Percentiles rank a stretch among this genome's conserved stretches.
Conservation (phyloP, 2,329 filamentous ascomycete genomes). For the Diaporthe vexans region DNA sequence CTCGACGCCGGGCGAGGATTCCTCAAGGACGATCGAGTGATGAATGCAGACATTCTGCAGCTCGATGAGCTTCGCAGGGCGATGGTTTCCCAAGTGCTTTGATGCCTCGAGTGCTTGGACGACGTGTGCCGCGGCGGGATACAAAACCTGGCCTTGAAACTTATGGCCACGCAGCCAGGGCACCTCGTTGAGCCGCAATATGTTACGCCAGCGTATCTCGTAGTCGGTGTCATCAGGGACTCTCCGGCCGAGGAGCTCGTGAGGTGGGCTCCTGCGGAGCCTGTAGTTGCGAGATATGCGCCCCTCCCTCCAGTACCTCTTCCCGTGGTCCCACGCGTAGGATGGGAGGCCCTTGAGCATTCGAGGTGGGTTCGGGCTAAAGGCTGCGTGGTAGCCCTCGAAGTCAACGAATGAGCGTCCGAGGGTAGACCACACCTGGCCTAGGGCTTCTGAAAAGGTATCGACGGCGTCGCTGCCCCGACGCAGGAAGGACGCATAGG, state of each 20-base stretch:
- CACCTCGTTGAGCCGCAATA: conserved; percentile 46
- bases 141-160: conserved; percentile 53
- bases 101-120: conserved; percentile 44
- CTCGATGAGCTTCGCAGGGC: conserved; percentile 33
- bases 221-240: not conserved
- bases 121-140: conserved; percentile 50
- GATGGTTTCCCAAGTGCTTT: not conserved
- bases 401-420: conserved; percentile 10
- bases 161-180: conserved; percentile 57
- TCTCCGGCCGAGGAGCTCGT: conserved; percentile 38
- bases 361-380: not conserved
- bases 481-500: conserved; percentile 45
- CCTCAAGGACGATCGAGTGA: conserved; percentile 40
- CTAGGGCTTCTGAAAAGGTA: conserved; percentile 41
- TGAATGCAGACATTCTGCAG: conserved; percentile 43
- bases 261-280: not conserved
- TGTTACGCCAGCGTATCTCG: conserved; percentile 46
- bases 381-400: not conserved
- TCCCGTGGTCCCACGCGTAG: conserved; percentile 37
- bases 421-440: conserved; percentile 38
- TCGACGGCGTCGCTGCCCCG: conserved; percentile 44
- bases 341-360: conserved; percentile 35
- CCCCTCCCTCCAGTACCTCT: conserved; percentile 37
- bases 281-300: conserved; percentile 21
- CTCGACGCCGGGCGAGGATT: conserved; percentile 14